Evolutionary conservation across 2,329 filamentous ascomycete species (phyloP).

Genomic region (Claviceps humidiphila): DNA sequence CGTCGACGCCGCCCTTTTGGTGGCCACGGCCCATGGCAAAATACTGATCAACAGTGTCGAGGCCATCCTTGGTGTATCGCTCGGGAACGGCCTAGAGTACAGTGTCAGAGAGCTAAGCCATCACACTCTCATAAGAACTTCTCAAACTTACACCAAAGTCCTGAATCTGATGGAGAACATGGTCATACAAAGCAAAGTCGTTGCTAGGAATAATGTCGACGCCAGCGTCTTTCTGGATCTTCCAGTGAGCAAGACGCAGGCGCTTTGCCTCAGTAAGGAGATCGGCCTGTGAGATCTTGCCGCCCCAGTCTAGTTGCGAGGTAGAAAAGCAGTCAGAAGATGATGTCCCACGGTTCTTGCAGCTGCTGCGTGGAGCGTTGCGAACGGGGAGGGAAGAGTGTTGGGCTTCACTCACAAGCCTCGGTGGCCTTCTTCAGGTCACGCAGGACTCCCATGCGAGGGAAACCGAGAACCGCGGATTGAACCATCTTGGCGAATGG

Average conservation of each 20-base stretch:
- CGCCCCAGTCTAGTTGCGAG: constrained; percentile 53
- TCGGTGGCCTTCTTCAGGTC: constrained; percentile 99
- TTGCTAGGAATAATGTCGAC: constrained; percentile 98
- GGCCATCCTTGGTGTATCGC: constrained; percentile 82
- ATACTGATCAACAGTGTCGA: constrained; percentile 87
- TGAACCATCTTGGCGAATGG: constrained; percentile 43
- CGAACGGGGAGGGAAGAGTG: neutral
- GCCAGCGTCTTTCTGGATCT: constrained; percentile 97
- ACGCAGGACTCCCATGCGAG: constrained; percentile 95
- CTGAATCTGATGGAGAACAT: constrained; percentile 95
- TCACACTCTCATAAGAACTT: neutral
- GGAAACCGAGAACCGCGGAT: constrained; percentile 86
- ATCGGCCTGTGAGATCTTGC: constrained; percentile 83
- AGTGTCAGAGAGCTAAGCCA: neutral
- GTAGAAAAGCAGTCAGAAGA: constrained; percentile 12
- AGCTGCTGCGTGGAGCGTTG: too few species aligned
- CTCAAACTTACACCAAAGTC: constrained; percentile 68
- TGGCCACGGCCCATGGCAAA: constrained; percentile 99
- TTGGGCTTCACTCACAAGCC: constrained; percentile 46
- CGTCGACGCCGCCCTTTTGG: constrained; percentile 88
- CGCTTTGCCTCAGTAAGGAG: constrained; percentile 93
- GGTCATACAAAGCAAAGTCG: constrained; percentile 98
- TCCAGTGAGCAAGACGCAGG: constrained; percentile 94
- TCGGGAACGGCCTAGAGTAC: constrained; percentile 64
- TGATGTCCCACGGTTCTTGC: neutral